Evolutionary conservation across 192 early-diverging fungal genomes (phyloP).

Genomic region (Borealophlyctis nickersoniae): DNA sequence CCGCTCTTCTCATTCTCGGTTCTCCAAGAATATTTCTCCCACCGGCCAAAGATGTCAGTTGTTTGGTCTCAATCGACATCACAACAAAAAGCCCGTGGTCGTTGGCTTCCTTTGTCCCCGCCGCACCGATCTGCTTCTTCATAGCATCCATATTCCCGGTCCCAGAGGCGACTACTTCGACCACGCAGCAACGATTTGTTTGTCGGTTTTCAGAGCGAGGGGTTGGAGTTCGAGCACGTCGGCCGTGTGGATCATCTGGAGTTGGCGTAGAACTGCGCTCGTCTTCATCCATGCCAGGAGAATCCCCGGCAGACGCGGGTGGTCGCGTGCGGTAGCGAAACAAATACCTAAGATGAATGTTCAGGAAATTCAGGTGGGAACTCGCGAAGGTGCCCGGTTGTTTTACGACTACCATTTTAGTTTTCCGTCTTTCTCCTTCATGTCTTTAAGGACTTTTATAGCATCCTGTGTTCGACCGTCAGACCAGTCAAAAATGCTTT

Average conservation of each 20-base stretch:
- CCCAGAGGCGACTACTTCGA: conserved; percentile 16
- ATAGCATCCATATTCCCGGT: conserved; percentile 10
- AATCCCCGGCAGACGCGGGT: background rate
- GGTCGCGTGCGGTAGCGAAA: conserved; percentile 17
- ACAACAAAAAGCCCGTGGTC: background rate
- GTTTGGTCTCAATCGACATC: background rate
- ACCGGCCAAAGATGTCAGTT: background rate
- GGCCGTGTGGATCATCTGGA: conserved; percentile 15
- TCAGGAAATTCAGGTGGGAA: no score
- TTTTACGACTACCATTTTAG: background rate
- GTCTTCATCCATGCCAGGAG: conserved; percentile 10
- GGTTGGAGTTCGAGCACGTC: conserved; percentile 12
- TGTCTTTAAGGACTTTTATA: background rate
- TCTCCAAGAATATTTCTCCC: background rate
- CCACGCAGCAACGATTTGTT: background rate
- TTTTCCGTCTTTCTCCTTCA: background rate
- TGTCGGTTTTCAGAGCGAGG: background rate
- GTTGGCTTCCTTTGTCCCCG: background rate
- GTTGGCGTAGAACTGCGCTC: conserved; percentile 28
- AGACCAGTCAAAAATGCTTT: conserved; percentile 22
- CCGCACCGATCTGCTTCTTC: conserved; percentile 9
- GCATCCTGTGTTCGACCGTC: conserved; percentile 7
- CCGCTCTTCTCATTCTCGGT: background rate
- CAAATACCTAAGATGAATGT: no score
- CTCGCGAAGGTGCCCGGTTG: no score